These are phyloP conservation scores for Dendryphion nanum DNA, from an alignment of 2,329 filamentous ascomycete genomes.

Conservation along the genomic window DNA sequence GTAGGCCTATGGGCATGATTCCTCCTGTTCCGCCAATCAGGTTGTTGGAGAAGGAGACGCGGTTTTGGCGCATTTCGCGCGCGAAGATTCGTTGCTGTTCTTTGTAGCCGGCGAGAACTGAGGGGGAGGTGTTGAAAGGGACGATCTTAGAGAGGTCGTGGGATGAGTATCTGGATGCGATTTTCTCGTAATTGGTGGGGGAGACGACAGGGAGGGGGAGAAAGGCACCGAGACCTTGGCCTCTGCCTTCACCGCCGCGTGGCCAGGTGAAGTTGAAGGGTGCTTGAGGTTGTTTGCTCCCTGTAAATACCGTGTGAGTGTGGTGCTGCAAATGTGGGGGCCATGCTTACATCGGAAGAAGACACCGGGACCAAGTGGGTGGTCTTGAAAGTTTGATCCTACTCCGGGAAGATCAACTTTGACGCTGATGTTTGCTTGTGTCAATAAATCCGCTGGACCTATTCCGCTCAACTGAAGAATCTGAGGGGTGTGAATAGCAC, in stretches of 20 bases:
- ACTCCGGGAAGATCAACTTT: slow-evolving; percentile 11
- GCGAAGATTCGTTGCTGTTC: slow-evolving; percentile 12
- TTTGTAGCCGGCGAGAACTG: slow-evolving; percentile 10
- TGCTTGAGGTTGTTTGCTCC: slow-evolving; percentile 6
- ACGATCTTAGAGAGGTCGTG: slow-evolving; percentile 15
- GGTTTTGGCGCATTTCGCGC: not conserved
- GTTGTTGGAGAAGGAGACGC: slow-evolving; percentile 32
- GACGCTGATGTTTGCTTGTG: slow-evolving; percentile 4
- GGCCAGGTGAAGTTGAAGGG: slow-evolving; percentile 4
- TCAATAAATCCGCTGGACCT: slow-evolving; percentile 34
- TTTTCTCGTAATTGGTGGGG: slow-evolving; percentile 12
- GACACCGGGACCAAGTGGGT: slow-evolving; percentile 13
- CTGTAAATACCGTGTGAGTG: slow-evolving; percentile 18
- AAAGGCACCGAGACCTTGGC: slow-evolving; percentile 11
- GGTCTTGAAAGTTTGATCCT: slow-evolving; percentile 16
- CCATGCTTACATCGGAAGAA: slow-evolving; percentile 15
- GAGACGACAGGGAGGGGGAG: slow-evolving; percentile 25
- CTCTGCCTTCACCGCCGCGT: not conserved
- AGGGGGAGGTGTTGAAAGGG: slow-evolving; percentile 18
- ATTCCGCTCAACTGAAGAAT: slow-evolving; percentile 62
- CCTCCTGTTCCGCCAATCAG: slow-evolving; percentile 40
- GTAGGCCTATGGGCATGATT: slow-evolving; percentile 2
- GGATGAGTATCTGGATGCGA: slow-evolving; percentile 11
- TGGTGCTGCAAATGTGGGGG: slow-evolving; percentile 15
- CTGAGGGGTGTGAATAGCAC: slow-evolving; percentile 56